Conservation (phyloP, 2,329 filamentous ascomycete species). For the Pestalotiopsis sp. region DNA sequence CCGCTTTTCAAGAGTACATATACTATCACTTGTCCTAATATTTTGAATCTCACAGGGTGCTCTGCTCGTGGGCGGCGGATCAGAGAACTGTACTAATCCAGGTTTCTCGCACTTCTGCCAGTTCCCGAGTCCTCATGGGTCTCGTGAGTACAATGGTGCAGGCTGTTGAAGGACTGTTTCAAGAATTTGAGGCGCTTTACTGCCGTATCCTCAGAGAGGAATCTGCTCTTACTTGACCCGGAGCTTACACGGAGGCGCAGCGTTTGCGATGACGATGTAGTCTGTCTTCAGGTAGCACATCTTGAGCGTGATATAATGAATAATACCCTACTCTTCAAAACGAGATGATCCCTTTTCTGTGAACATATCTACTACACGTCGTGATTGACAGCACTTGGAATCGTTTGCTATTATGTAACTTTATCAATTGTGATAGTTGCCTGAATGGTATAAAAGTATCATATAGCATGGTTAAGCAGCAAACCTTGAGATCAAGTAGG, state of each 20-base stretch:
- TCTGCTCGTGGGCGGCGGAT: conserved; percentile 35
- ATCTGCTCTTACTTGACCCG: background rate
- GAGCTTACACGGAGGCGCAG: too few species aligned
- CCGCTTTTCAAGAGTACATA: background rate
- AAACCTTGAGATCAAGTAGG: too few species aligned
- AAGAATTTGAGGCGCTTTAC: too few species aligned
- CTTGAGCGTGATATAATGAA: background rate
- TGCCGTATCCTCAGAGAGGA: background rate
- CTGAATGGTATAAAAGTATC: too few species aligned
- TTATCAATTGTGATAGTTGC: too few species aligned
- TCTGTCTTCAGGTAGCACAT: background rate
- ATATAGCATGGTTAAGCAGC: too few species aligned
- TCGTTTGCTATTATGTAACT: background rate
- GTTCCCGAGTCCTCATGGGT: background rate
- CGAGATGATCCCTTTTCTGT: too few species aligned
- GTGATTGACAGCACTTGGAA: background rate
- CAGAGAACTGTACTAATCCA: conserved; percentile 24
- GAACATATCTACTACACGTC: too few species aligned
- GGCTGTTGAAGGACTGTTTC: background rate
- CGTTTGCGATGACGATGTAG: background rate
- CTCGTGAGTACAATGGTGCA: background rate
- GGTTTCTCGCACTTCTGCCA: background rate
- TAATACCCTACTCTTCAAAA: background rate
- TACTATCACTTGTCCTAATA: conserved; percentile 10
- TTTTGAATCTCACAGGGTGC: conserved; percentile 33